A percentile compares a stretch with the other conserved stretches of the same genome.
phyloP scores from a whole-genome alignment of 225 moss, liverwort and hornwort genomes.

The Pseudoscleropodium purum region DNA sequence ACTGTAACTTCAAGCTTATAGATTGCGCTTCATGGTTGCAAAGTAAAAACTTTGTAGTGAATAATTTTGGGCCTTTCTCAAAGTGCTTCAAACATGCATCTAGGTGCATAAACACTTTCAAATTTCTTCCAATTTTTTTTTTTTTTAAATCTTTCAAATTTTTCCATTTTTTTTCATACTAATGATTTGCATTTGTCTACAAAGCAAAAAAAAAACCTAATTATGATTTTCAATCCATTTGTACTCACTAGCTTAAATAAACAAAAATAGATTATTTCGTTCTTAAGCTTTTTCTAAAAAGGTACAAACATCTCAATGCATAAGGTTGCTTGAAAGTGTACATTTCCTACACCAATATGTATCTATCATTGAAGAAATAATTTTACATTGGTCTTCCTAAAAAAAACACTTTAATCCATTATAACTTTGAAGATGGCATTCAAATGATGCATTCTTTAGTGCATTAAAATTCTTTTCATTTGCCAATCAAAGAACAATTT shows the following conservation, averaged over 20 bases:
- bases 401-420: not conserved
- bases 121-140: no score
- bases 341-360: no score
- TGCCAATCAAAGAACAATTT: no score
- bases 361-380: no score
- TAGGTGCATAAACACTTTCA: no score
- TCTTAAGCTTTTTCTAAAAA: not conserved
- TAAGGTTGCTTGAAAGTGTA: not conserved
- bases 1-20: no score
- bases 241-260: not conserved
- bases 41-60: not conserved
- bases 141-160: no score
- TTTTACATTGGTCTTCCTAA: no score
- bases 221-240: not conserved
- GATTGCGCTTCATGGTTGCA: not conserved
- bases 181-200: no score
- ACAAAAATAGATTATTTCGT: not conserved
- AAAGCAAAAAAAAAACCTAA: no score
- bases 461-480: no score
- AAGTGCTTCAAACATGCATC: not conserved
- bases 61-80: not conserved
- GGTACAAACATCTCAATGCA: fast-evolving
- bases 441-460: not conserved
- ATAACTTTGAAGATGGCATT: fast-evolving
- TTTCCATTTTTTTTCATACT: no score